Evolutionary conservation across 352 stramenopile genomes (phyloP), one percentile per base, ranked within the genome.

Genomic region (Albugo laibachii): DNA sequence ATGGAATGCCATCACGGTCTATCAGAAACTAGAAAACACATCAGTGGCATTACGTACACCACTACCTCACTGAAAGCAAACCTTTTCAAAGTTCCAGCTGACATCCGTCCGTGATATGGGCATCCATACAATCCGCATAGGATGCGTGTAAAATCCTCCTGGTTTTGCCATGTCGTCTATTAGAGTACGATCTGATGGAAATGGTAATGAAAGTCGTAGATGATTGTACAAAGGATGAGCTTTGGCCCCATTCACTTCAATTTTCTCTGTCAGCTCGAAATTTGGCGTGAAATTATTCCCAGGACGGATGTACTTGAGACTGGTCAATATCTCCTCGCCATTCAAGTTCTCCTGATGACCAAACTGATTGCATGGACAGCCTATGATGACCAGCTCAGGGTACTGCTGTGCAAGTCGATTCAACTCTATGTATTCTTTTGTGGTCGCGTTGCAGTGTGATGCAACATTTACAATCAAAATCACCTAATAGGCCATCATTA

Each of bases 51-150:
- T 36, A 21, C 31, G 20, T 15, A 35, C 13, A 47, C 13, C 37
- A 14, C 27, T 37, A 14, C 14, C 16, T n/a, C 13, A 16, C 12
- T 15, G 15, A 19, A 8, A 43, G 36, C 49, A 27, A 41, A 82
- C 69, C 67, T 86, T 83, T 54, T 86, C 73, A 61, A 86, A 86
- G 55, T 83, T 86, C 73, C 73, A 86, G 54, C 68, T 82, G 13
- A 86, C 60, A 40, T 86, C 73, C 55, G 70, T 65, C 27, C 73
- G 70, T 37, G 73, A 83, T 36, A 86, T 68, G 16, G 73, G 73
- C 73, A 86, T 86, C 73, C 73, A 86, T 41, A 83, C 82, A 52
- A 86, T 68, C 13, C 70, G 73, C 73, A 86, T 86, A 12, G 70
- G 73, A 55, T 83, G 70, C 36, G 68, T 81, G 56, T 83, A 86